phyloP scores from a whole-genome alignment of 2,329 filamentous ascomycete species.

The Xylariales sp. region DNA sequence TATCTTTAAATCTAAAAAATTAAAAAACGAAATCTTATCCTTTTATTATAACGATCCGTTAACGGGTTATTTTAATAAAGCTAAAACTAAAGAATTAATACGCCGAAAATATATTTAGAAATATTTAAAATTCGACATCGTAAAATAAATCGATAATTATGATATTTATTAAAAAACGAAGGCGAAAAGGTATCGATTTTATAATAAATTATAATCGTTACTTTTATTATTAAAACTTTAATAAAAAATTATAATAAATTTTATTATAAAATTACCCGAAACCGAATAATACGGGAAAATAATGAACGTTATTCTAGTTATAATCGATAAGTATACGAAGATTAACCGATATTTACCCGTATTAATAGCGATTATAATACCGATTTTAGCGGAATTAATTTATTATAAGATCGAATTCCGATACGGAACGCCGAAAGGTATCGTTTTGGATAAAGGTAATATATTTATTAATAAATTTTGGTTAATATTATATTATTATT shows the following conservation, averaged over 20 bases:
- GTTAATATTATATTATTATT: neutral
- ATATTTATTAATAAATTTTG: slow-evolving; percentile 1
- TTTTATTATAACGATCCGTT: neutral
- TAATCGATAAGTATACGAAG: no score
- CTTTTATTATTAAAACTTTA: neutral
- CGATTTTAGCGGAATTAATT: neutral
- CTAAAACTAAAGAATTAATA: neutral
- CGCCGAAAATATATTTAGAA: no score
- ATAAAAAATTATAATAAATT: slow-evolving; percentile 1
- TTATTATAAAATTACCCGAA: neutral
- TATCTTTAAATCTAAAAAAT: neutral
- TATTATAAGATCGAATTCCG: no score
- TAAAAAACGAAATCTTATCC: no score
- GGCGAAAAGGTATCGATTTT: no score
- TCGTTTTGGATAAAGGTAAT: no score
- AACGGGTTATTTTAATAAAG: neutral
- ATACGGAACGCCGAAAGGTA: no score
- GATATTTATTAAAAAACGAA: neutral
- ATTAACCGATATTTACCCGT: slow-evolving; percentile 2
- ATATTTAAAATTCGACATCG: neutral
- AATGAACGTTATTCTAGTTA: no score
- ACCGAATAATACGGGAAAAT: slow-evolving; percentile 1
- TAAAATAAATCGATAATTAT: neutral
- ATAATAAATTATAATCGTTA: neutral
- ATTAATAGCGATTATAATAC: no score